Base-by-base conservation (phyloP, 129 eudicot genomes). In the Deinandra increscens region DNA sequence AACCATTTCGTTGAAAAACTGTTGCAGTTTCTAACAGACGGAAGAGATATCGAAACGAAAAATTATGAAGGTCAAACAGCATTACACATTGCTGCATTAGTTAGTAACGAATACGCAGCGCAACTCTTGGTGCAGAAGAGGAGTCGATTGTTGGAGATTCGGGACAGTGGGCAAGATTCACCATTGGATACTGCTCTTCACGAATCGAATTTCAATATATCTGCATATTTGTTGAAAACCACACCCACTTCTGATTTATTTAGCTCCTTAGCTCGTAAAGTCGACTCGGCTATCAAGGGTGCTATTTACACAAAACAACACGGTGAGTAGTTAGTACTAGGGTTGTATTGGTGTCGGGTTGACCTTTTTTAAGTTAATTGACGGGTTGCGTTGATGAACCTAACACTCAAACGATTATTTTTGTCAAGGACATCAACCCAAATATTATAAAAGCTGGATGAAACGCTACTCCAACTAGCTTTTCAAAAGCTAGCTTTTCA, bases 61-160 rank as follows among this genome's bases (percentile, higher is more conserved):
- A 71, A 44, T 44, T 59, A 44, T 15, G 19, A 56, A 11, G 69
- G 76, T 7, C 34, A 9, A 17, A 71, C 76, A 10, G 68, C 76
- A 2, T 45, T 71, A 5, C 76, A 71, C 69, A 45, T 71, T 33
- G 76, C 76, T 3, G 76, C 76, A 9, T 29, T 44, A 0, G 44
- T 34, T 15, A 68, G 68, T 43, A 71, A 71, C n/a, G 60, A 31
- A 18, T 9, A 45, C 15, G 76, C 76, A 18, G 69, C 76, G 2
- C 45, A 43, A 31, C 76, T 71, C 20, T 60, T 71, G 10, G 46
- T 71, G 11, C 0, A 31, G 12, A 71, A 44, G 18, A 45, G 60
- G 36, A 45, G 11, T 13, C 4, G 36, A 15, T 7, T 72, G 69
- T 43, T 72, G 37, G 9, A 9, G 31, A 45, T 61, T 8, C 8